Evolutionary conservation across 2,329 filamentous ascomycete species (phyloP), one percentile per base, ranked within the genome.

Genomic region (Alternaria brassicae): DNA sequence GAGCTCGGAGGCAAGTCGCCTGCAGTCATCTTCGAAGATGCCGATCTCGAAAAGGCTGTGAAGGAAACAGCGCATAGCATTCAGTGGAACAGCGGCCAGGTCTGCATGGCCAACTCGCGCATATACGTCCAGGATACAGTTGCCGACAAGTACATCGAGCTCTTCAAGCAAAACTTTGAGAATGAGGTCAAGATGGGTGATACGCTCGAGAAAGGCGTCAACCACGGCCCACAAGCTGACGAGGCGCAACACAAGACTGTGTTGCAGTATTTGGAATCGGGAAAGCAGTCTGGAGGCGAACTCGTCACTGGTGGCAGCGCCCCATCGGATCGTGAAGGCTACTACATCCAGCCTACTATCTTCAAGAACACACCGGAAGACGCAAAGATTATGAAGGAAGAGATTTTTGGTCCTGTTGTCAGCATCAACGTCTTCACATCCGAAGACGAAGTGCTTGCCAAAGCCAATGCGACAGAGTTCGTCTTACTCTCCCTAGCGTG

Each of bases 1-100:
- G 94, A 95, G 80, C 82, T 95, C 56, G 91, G 91, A 30, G 91
- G 91, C 68, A 95, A 95, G 84, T 94, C 94, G 81, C 91, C 94
- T 73, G 91, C 91, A 12, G 89, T 90, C 40, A 86, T 94, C 21
- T 86, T 94, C 70, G 91, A 94, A 74, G 91, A 92, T 49, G 91
- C 91, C 21, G 92, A 87, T 65, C 81, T 94, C 19, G 84, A 93
- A 25, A 90, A 93, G 70, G 91, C 91, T 39, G 86, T 91, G 59
- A 89, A 71, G 44, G 65, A 79, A 62, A 77, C 76, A 47, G 72
- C 74, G 10, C 77, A 76, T 61, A 86, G 85, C 61, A 81, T 88
- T 50, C 80, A 83, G 58, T 79, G 78, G 61, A 82, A 86, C 69
- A 83, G 82, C 52, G 86, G 87, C 0, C 87, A 89, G 67, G 81